Conservation (phyloP, 2,329 filamentous ascomycete genomes). For the Corinectria fuckeliana region DNA sequence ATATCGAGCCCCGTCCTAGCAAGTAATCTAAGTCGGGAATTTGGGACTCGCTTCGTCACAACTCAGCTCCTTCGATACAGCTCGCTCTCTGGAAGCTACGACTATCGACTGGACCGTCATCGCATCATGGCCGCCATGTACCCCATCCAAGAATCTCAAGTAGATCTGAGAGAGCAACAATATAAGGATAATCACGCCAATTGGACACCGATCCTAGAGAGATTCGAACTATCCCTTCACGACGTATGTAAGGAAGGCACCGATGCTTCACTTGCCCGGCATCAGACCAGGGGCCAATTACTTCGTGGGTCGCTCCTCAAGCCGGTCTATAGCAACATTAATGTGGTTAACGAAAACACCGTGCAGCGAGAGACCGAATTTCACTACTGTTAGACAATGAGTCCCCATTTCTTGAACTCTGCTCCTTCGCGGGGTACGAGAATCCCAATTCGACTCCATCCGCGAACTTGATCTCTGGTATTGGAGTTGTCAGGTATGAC, state of each 20-base stretch:
- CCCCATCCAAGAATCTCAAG: slow-evolving; percentile 1
- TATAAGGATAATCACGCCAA: background rate
- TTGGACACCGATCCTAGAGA: slow-evolving; percentile 28
- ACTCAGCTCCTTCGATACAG: too few relatives aligned
- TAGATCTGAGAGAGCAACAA: slow-evolving; percentile 6
- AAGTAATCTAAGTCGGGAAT: background rate
- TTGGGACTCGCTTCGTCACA: background rate
- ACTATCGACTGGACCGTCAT: too few relatives aligned
- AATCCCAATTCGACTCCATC: slow-evolving; percentile 44
- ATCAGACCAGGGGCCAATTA: slow-evolving; percentile 26
- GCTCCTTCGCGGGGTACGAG: slow-evolving; percentile 45
- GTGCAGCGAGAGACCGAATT: slow-evolving; percentile 47
- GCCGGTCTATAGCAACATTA: background rate
- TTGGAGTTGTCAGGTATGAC: slow-evolving; percentile 37
- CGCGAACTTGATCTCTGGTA: slow-evolving; percentile 47
- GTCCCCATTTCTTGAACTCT: slow-evolving; percentile 49
- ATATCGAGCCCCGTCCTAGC: background rate
- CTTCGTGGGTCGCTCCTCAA: slow-evolving; percentile 14
- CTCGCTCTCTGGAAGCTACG: background rate
- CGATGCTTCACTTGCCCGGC: slow-evolving; percentile 36
- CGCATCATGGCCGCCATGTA: background rate
- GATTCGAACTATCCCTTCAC: slow-evolving; percentile 39
- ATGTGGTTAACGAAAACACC: background rate
- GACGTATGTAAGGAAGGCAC: slow-evolving; percentile 41
- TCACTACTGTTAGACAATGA: slow-evolving; percentile 45